A percentile compares a stretch with the other conserved stretches of the same genome.
Evolutionary conservation across 805 yeast genomes (phyloP).

Genomic region (Candida ovalis): DNA sequence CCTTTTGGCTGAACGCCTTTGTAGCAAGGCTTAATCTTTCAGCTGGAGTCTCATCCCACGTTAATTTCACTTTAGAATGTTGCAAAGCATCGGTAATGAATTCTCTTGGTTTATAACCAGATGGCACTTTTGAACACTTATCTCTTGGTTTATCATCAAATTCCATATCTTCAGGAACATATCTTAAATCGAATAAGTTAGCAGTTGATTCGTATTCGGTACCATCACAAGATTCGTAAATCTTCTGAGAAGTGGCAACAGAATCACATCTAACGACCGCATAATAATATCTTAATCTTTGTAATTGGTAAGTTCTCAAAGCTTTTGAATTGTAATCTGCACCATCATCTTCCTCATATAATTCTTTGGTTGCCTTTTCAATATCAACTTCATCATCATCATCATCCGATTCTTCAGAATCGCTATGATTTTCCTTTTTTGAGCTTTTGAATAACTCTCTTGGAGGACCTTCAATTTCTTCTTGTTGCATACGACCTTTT

Average conservation of each 20-base stretch:
- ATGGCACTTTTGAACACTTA: conserved; percentile 65
- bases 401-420: conserved; percentile 37
- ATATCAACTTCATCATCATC: conserved; percentile 45
- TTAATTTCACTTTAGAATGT: conserved; percentile 90
- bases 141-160: conserved; percentile 80
- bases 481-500: conserved; percentile 83
- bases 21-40: conserved; percentile 76
- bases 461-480: conserved; percentile 91
- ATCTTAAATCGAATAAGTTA: conserved; percentile 86
- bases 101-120: conserved; percentile 68
- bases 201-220: conserved; percentile 96
- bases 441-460: conserved; percentile 65
- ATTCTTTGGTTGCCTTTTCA: conserved; percentile 56
- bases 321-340: conserved; percentile 81
- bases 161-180: conserved; percentile 88
- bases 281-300: conserved; percentile 87
- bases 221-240: conserved; percentile 88
- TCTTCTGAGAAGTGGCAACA: conserved; percentile 62
- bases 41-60: conserved; percentile 98
- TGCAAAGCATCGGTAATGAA: conserved; percentile 95
- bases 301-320: conserved; percentile 85
- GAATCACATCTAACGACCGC: conserved; percentile 86
- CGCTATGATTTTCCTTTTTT: conserved; percentile 34
- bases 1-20: conserved; percentile 82
- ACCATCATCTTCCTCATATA: conserved; percentile 77